Evolutionary conservation across 495 filamentous ascomycete genomes (phyloP).

Genomic region (Aspergillus ellipticus): DNA sequence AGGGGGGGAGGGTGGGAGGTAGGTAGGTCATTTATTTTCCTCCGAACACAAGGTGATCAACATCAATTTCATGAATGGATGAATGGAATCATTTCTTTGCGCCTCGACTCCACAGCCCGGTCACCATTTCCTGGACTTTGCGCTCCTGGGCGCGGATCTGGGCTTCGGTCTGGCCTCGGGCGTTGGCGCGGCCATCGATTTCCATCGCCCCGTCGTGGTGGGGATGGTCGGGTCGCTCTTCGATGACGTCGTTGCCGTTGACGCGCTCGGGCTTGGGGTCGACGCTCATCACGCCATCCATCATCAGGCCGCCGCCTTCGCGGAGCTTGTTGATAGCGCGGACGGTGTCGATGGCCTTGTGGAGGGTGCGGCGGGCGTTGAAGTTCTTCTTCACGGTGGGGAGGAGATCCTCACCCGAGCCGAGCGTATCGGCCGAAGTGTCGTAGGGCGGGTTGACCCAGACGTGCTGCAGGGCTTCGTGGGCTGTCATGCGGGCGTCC

Average conservation of each 20-base stretch:
- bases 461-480: slow-evolving; percentile 83
- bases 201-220: slow-evolving; percentile 36
- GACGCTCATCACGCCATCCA: slow-evolving; percentile 72
- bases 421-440: slow-evolving; percentile 18
- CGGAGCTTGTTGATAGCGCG: slow-evolving; percentile 96
- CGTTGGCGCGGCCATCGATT: slow-evolving; percentile 56
- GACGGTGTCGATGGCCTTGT: slow-evolving; percentile 96
- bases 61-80: background rate
- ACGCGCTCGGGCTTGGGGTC: slow-evolving; percentile 56
- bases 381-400: slow-evolving; percentile 99
- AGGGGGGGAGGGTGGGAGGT: too few relatives aligned
- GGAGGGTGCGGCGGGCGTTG: slow-evolving; percentile 88
- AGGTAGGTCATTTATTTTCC: too few relatives aligned
- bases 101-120: slow-evolving; percentile 53
- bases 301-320: slow-evolving; percentile 74
- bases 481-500: slow-evolving; percentile 81
- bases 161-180: slow-evolving; percentile 59
- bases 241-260: slow-evolving; percentile 39
- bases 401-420: slow-evolving; percentile 68
- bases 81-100: slow-evolving; percentile 22
- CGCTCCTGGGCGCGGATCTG: slow-evolving; percentile 61
- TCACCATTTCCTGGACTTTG: slow-evolving; percentile 55
- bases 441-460: slow-evolving; percentile 69
- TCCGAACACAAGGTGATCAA: too few relatives aligned
- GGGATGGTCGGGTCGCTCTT: slow-evolving; percentile 27